Percentiles rank a stretch among this genome's conserved stretches.
Evolutionary conservation across 495 filamentous ascomycete species (phyloP).

Genomic region (Immersiella caudata): DNA sequence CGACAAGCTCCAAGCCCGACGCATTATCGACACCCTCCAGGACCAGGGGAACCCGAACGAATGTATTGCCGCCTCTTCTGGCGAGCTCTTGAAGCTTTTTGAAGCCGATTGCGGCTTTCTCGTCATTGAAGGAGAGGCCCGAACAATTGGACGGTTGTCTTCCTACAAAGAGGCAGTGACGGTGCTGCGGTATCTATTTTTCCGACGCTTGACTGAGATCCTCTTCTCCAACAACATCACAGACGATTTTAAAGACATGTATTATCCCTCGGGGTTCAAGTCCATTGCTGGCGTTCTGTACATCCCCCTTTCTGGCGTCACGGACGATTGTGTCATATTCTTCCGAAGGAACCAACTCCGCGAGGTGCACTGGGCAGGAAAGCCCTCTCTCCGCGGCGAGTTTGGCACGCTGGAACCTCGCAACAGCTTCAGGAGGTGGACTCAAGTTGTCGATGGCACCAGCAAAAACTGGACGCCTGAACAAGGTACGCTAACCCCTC

Average conservation of each 20-base stretch:
- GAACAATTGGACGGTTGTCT: constrained; percentile 68
- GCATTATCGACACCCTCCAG: constrained; percentile 68
- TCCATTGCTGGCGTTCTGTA: constrained; percentile 73
- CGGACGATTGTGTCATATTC: constrained; percentile 80
- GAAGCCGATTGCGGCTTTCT: constrained; percentile 79
- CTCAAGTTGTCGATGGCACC: constrained; percentile 65
- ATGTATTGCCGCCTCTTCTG: constrained; percentile 81
- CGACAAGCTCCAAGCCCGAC: constrained; percentile 69
- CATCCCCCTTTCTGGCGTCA: constrained; percentile 70
- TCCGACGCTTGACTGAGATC: constrained; percentile 67
- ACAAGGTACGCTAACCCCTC: constrained; percentile 31
- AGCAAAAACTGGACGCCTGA: constrained; percentile 67
- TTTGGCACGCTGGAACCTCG: constrained; percentile 67
- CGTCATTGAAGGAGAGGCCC: constrained; percentile 77
- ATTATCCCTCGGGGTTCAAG: constrained; percentile 71
- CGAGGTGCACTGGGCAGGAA: constrained; percentile 83
- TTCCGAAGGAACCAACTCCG: constrained; percentile 72
- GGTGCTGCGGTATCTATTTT: constrained; percentile 73
- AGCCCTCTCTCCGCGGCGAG: constrained; percentile 67
- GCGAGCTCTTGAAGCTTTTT: constrained; percentile 77
- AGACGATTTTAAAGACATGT: constrained; percentile 73
- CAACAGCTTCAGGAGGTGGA: constrained; percentile 70
- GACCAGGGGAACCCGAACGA: constrained; percentile 74
- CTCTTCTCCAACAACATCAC: constrained; percentile 68
- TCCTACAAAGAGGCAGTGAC: constrained; percentile 75